Evolutionary conservation across 305 asterid species (phyloP), one percentile per base, ranked within the genome.

Genomic region (Salvia sclarea): DNA sequence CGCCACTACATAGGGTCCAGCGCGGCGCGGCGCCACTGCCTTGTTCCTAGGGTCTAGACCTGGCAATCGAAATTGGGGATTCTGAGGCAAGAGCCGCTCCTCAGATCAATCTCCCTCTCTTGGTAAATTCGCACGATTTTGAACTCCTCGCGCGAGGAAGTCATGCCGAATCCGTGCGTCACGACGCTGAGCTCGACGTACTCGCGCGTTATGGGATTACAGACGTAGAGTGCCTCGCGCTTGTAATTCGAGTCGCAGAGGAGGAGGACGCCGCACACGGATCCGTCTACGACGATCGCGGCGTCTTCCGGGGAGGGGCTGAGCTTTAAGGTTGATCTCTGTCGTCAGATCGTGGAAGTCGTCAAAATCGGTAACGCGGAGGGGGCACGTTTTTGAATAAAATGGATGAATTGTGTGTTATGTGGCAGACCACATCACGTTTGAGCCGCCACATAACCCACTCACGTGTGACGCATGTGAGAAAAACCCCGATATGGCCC

Each of bases 191-290:
- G 82, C 6, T 64, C 22, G 17, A 81, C 33, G 24, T 70, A 85
- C 56, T 86, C 90, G 1, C 79, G 79, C 0, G 78, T 83, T 25
- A 75, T 68, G 0, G 90, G 96, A 28, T 89, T 89, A 71, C 85
- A 85, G 13, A 89, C 37, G 74, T 69, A 79, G 17, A 84, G 38
- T 0, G 73, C 59, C 16, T 81, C 85, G 52, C 73, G 72, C 5
- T 53, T 45, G 21, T 63, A 63, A 5, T 61, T 45, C 20, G 72
- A 73, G 31, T 79, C 77, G 11, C 85, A 76, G 10, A 82, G 43
- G 70, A 87, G 75, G 40, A 87, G 65, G n/a, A 89, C 41, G 2
- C 96, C 95, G 48, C 82, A 50, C 2, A 73, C 40, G 0, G 92
- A 87, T 13, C 91, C 85, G 41, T 84, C 79, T 0, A 84, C 45